Conservation (phyloP, 2,329 filamentous ascomycete genomes). For the Neonectria magnoliae region DNA sequence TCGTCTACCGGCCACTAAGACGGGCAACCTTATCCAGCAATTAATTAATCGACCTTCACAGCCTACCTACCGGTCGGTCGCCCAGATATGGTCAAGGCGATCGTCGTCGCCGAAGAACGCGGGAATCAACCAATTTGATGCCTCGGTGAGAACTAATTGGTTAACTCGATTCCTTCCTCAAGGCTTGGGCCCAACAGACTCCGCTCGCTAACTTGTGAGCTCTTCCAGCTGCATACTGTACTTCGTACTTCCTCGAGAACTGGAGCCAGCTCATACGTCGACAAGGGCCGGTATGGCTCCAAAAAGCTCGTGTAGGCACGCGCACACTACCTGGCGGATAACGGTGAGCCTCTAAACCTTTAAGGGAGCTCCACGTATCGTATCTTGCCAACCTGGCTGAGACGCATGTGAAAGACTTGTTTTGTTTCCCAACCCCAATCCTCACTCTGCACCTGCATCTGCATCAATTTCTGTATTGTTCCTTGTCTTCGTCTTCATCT, state of each 20-base stretch:
- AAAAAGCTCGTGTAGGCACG: background rate
- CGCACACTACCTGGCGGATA: background rate
- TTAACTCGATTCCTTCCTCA: no score
- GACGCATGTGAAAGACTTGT: background rate
- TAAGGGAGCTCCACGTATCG: background rate
- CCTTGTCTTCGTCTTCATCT: constrained; percentile 13
- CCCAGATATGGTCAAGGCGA: background rate
- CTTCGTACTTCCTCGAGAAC: background rate
- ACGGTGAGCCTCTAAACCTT: background rate
- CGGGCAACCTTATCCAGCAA: background rate
- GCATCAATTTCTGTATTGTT: constrained; percentile 1
- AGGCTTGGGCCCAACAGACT: no score
- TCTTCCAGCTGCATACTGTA: background rate
- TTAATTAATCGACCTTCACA: background rate
- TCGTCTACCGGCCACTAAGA: background rate
- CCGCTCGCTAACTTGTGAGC: no score
- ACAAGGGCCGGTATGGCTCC: background rate
- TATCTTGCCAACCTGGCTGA: background rate
- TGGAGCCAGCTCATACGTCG: background rate
- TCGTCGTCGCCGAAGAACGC: background rate
- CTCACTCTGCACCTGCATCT: background rate
- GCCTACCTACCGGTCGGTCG: background rate
- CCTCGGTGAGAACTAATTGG: background rate
- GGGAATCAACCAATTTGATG: background rate
- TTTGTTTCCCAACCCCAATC: background rate